Conservation (phyloP, 306 rosid species). For the Cicer cuneatum region DNA sequence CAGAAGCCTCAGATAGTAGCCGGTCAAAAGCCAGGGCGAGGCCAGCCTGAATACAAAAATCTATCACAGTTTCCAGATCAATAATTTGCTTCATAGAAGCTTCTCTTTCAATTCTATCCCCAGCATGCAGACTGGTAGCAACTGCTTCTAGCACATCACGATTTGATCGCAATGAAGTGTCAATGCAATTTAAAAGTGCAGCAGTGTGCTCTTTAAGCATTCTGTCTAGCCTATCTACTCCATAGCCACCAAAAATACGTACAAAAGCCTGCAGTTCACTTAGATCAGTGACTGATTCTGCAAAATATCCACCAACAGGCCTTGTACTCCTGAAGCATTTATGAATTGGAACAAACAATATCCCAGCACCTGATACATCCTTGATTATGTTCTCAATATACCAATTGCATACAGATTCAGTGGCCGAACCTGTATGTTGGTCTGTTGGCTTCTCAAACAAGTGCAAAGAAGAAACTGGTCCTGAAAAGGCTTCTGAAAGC, state of each 20-base stretch:
- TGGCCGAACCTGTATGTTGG: slow-evolving; percentile 89
- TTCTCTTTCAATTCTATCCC: slow-evolving; percentile 89
- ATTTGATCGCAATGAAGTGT: slow-evolving; percentile 85
- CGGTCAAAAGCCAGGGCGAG: slow-evolving; percentile 85
- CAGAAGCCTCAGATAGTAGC: slow-evolving; percentile 88
- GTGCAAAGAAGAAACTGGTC: slow-evolving; percentile 95
- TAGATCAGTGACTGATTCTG: slow-evolving; percentile 93
- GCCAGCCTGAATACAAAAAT: slow-evolving; percentile 94
- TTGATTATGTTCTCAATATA: slow-evolving; percentile 93
- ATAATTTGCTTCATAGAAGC: slow-evolving; percentile 84
- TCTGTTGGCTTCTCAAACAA: slow-evolving; percentile 85
- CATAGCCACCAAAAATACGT: slow-evolving; percentile 93
- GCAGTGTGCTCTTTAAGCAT: slow-evolving; percentile 98
- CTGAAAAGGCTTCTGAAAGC: slow-evolving; percentile 87
- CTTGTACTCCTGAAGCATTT: slow-evolving; percentile 96
- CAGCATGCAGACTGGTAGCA: slow-evolving; percentile 85
- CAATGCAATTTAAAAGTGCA: slow-evolving; percentile 97
- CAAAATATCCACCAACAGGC: slow-evolving; percentile 99
- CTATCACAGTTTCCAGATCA: slow-evolving; percentile 85
- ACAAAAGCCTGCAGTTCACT: slow-evolving; percentile 88
- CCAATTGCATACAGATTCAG: slow-evolving; percentile 93
- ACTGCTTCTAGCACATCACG: slow-evolving; percentile 86
- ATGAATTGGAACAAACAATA: slow-evolving; percentile 89
- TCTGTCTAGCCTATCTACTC: slow-evolving; percentile 91
- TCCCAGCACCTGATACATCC: slow-evolving; percentile 92